Evolutionary conservation across 805 yeast genomes (phyloP).

Genomic region (Candida quercuum): DNA sequence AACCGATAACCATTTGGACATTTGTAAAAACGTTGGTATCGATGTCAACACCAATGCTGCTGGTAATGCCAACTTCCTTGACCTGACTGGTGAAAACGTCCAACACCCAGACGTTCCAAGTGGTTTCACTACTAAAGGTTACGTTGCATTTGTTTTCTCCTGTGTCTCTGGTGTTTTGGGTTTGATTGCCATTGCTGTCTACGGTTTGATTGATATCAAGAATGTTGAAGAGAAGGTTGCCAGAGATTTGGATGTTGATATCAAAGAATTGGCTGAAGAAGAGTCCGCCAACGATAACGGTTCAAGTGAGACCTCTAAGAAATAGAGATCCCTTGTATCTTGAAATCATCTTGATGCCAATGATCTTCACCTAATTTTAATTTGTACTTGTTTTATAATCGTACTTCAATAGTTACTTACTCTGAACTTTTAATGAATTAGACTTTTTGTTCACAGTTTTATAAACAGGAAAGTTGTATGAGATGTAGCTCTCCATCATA

Average conservation of each 20-base stretch:
- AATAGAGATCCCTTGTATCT: neutral
- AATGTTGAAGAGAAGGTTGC: conserved; percentile 58
- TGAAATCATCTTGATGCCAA: too few species aligned
- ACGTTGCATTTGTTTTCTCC: conserved; percentile 89
- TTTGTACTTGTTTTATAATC: too few species aligned
- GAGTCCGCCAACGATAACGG: neutral
- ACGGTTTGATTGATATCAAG: conserved; percentile 82
- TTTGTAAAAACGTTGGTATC: conserved; percentile 56
- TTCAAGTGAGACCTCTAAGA: neutral
- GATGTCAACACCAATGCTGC: conserved; percentile 82
- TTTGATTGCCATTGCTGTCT: conserved; percentile 65
- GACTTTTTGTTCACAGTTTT: too few species aligned
- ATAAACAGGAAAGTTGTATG: too few species aligned
- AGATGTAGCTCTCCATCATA: too few species aligned
- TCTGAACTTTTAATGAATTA: too few species aligned
- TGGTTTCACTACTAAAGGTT: conserved; percentile 94
- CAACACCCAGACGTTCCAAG: conserved; percentile 66
- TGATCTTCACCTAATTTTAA: too few species aligned
- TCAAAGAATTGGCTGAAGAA: conserved; percentile 7
- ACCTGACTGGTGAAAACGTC: conserved; percentile 69
- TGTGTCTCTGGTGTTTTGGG: conserved; percentile 84
- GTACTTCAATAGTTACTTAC: too few species aligned
- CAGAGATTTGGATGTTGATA: conserved; percentile 16
- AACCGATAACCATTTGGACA: conserved; percentile 52
- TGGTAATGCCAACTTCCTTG: conserved; percentile 60